These are phyloP conservation scores for Mucor mucedo DNA, from an alignment of 371 early-diverging fungal genomes.

Conservation along the genomic window DNA sequence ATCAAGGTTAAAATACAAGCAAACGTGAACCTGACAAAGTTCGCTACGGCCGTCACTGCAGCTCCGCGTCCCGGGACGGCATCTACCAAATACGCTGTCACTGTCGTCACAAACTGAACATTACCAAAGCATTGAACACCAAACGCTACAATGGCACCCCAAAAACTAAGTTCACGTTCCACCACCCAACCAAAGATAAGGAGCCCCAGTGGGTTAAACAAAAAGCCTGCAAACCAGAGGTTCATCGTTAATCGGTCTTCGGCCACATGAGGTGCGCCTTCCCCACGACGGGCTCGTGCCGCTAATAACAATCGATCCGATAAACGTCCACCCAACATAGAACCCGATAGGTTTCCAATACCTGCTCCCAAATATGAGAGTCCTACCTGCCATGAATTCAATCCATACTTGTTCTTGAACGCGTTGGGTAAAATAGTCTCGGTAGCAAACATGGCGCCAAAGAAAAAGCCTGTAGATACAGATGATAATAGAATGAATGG, in stretches of 20 bases:
- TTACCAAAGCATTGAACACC: conserved; percentile 54
- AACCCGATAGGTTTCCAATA: conserved; percentile 31
- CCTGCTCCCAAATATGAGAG: conserved; percentile 32
- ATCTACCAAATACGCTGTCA: conserved; percentile 46
- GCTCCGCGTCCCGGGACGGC: conserved; percentile 47
- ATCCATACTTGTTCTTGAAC: conserved; percentile 33
- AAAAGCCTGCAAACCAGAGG: conserved; percentile 42
- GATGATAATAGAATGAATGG: conserved; percentile 53
- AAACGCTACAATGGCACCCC: conserved; percentile 42
- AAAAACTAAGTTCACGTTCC: conserved; percentile 32
- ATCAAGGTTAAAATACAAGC: conserved; percentile 44
- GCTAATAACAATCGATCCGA: conserved; percentile 42
- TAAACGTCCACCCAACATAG: conserved; percentile 40
- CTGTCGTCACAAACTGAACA: conserved; percentile 39
- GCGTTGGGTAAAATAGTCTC: conserved; percentile 43
- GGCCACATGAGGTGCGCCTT: conserved; percentile 36
- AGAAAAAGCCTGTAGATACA: conserved; percentile 49
- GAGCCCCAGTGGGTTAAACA: conserved; percentile 40
- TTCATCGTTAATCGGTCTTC: conserved; percentile 47
- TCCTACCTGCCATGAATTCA: conserved; percentile 47
- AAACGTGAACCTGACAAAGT: conserved; percentile 42
- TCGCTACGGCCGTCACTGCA: conserved; percentile 43
- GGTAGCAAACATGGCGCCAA: conserved; percentile 53
- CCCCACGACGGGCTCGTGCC: conserved; percentile 32
- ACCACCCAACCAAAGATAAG: conserved; percentile 53